phyloP scores from a whole-genome alignment of 495 filamentous ascomycete species.

The Hamigera avellanea region DNA sequence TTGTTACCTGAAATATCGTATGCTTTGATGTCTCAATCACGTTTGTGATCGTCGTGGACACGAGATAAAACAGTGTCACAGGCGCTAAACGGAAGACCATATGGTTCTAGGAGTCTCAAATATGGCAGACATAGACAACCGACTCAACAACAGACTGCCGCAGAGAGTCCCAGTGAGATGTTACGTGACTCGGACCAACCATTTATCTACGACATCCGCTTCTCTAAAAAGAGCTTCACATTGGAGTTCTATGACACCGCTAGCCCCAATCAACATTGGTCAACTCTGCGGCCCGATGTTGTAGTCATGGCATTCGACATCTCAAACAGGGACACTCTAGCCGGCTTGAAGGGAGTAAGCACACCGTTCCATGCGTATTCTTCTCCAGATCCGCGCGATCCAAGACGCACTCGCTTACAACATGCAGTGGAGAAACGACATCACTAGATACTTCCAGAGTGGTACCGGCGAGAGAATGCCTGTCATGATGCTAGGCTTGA shows the following conservation, averaged over 20 bases:
- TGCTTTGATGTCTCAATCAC: too few relatives aligned
- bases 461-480: conserved; percentile 48
- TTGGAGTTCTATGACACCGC: conserved; percentile 74
- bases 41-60: too few relatives aligned
- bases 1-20: too few relatives aligned
- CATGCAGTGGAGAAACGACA: conserved; percentile 55
- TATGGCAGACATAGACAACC: conserved; percentile 8
- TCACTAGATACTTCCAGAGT: conserved; percentile 48
- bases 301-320: conserved; percentile 77
- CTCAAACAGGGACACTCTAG: conserved; percentile 50
- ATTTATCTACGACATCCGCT: conserved; percentile 65
- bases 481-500: conserved; percentile 68
- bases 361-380: conserved; percentile 3
- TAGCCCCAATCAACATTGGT: conserved; percentile 60
- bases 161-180: conserved; percentile 14
- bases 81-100: too few relatives aligned
- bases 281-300: conserved; percentile 57
- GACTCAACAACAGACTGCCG: conserved; percentile 1
- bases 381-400: neutral
- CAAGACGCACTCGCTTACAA: neutral
- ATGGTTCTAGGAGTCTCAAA: conserved; percentile 9
- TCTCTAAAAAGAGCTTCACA: conserved; percentile 54
- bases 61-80: too few relatives aligned
- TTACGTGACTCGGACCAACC: conserved; percentile 74
- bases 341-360: conserved; percentile 50